phyloP scores from a whole-genome alignment of 495 filamentous ascomycete species.

The Bacidia gigantensis region DNA sequence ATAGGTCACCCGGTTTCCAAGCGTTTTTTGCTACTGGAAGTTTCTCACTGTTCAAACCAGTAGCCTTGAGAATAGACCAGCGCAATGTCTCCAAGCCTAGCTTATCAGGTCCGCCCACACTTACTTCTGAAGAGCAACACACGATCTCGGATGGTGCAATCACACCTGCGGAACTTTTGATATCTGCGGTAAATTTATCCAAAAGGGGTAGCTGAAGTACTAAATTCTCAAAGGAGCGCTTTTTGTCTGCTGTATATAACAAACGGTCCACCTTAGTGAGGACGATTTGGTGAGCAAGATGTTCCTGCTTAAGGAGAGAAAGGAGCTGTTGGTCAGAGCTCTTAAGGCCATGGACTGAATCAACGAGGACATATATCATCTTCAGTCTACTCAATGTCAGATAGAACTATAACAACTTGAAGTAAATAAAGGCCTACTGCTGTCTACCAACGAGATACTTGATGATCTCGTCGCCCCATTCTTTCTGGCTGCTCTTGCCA shows the following conservation, averaged over 20 bases:
- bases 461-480: constrained; percentile 78
- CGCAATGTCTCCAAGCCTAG: background rate
- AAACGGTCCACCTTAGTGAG: constrained; percentile 68
- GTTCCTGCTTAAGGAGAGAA: constrained; percentile 42
- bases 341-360: constrained; percentile 72
- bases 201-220: constrained; percentile 21
- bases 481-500: constrained; percentile 56
- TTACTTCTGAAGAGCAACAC: background rate
- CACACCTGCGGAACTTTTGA: constrained; percentile 10
- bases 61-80: background rate
- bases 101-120: background rate
- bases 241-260: constrained; percentile 6
- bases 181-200: constrained; percentile 14
- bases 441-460: constrained; percentile 63
- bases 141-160: background rate
- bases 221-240: constrained; percentile 13
- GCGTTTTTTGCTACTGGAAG: background rate
- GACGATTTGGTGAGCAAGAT: constrained; percentile 62
- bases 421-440: constrained; percentile 34
- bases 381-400: constrained; percentile 33
- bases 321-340: constrained; percentile 53
- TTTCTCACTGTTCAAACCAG: background rate
- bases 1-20: background rate
- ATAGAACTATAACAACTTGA: background rate
- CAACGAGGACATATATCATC: constrained; percentile 72